Conservation (phyloP, 108 stramenopile genomes). For the Ochromonas danica region DNA sequence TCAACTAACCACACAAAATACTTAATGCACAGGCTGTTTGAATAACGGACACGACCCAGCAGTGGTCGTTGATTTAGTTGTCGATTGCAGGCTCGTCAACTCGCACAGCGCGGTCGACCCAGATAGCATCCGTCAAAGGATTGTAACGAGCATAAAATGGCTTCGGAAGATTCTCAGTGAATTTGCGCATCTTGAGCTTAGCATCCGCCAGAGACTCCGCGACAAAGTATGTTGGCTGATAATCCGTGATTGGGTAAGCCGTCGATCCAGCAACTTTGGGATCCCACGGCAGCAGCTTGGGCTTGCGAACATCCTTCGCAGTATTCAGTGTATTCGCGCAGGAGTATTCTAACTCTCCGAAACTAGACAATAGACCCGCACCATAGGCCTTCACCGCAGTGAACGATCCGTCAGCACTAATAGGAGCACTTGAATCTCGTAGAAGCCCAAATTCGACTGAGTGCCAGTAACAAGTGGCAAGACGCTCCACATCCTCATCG, state of each 20-base stretch:
- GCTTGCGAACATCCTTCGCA: conserved; percentile 35
- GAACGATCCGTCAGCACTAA: neutral
- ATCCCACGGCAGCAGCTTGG: conserved; percentile 82
- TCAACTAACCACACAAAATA: too few relatives aligned
- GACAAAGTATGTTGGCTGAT: conserved; percentile 91
- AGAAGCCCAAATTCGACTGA: conserved; percentile 89
- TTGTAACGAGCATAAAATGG: conserved; percentile 86
- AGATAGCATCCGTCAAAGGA: conserved; percentile 72
- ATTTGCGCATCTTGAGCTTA: conserved; percentile 47
- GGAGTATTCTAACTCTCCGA: conserved; percentile 91
- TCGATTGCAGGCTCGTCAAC: too few relatives aligned
- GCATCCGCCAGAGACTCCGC: conserved; percentile 69
- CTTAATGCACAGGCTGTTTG: too few relatives aligned
- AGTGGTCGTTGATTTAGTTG: too few relatives aligned
- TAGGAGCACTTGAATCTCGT: conserved; percentile 58
- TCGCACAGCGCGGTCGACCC: conserved; percentile 74
- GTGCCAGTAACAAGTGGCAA: conserved; percentile 88
- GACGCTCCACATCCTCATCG: conserved; percentile 82
- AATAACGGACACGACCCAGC: too few relatives aligned
- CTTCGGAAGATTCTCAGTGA: conserved; percentile 74
- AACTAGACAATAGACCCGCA: conserved; percentile 87
- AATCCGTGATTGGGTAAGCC: conserved; percentile 91
- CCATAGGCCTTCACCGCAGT: conserved; percentile 81
- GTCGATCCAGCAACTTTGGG: conserved; percentile 77
- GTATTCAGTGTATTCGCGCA: conserved; percentile 53